phyloP scores from a whole-genome alignment of 495 filamentous ascomycete genomes.

The Penicillium silybi region DNA sequence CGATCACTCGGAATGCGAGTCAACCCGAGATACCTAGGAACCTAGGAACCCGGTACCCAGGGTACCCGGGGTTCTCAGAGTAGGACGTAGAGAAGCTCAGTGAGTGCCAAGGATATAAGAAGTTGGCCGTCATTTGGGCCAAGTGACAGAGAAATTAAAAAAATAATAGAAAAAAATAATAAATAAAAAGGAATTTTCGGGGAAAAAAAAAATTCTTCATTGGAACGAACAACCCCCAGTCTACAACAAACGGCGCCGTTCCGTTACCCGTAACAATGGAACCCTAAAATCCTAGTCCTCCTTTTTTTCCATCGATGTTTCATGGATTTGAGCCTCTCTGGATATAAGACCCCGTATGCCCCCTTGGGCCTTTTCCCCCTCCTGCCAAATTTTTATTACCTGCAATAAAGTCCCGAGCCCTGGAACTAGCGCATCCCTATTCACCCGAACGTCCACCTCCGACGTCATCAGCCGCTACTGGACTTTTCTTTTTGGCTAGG shows the following conservation, averaged over 20 bases:
- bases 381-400: too few relatives aligned
- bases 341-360: not conserved
- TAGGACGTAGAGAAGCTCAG: not conserved
- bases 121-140: not conserved
- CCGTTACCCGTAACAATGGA: constrained; percentile 22
- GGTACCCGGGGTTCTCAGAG: too few relatives aligned
- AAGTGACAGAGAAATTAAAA: constrained; percentile 9
- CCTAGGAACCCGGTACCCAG: too few relatives aligned
- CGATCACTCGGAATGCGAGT: too few relatives aligned
- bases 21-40: too few relatives aligned
- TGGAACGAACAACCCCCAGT: constrained; percentile 17
- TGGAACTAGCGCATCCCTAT: not conserved
- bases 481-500: not conserved
- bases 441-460: not conserved
- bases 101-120: not conserved
- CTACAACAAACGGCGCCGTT: constrained; percentile 16
- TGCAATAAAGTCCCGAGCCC: not conserved
- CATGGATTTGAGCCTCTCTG: not conserved
- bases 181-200: not conserved
- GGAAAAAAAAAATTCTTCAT: not conserved
- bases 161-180: constrained; percentile 1
- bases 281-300: constrained; percentile 24
- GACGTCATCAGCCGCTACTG: not conserved
- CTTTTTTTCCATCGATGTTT: not conserved
- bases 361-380: constrained; percentile 1